A percentile compares a stretch with the other conserved stretches of the same genome.
Evolutionary conservation across 2,329 filamentous ascomycete species (phyloP).

Genomic region (Botryotinia narcissicola): DNA sequence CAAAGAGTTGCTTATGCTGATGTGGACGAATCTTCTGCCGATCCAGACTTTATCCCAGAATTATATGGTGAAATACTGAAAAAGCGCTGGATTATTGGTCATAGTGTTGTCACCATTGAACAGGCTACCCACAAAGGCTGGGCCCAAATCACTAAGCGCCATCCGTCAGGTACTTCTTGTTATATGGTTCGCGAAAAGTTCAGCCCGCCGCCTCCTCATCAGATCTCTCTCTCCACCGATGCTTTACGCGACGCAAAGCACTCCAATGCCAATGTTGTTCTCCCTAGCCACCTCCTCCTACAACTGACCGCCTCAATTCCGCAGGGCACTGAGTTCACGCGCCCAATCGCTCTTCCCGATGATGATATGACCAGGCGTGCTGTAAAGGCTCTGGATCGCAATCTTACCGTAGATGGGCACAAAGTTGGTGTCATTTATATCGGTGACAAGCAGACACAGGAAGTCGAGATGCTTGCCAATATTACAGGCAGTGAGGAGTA

Average conservation of each 20-base stretch:
- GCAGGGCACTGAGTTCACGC: slow-evolving; percentile 54
- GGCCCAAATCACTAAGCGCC: slow-evolving; percentile 68
- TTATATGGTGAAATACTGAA: slow-evolving; percentile 64
- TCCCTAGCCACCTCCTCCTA: slow-evolving; percentile 73
- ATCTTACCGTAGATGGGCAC: slow-evolving; percentile 87
- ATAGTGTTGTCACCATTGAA: slow-evolving; percentile 71
- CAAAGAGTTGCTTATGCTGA: slow-evolving; percentile 84
- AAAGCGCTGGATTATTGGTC: slow-evolving; percentile 70
- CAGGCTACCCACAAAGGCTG: slow-evolving; percentile 65
- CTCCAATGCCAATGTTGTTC: slow-evolving; percentile 55
- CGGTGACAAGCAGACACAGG: slow-evolving; percentile 77
- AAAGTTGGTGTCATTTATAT: slow-evolving; percentile 95
- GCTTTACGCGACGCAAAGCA: slow-evolving; percentile 50
- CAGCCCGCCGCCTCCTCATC: slow-evolving; percentile 55
- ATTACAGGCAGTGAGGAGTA: slow-evolving; percentile 85
- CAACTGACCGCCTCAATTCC: slow-evolving; percentile 65
- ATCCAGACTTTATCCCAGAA: slow-evolving; percentile 62
- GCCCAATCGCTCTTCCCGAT: slow-evolving; percentile 73
- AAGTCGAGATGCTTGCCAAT: slow-evolving; percentile 83
- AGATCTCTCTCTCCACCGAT: slow-evolving; percentile 49
- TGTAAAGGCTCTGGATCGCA: slow-evolving; percentile 79
- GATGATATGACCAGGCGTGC: slow-evolving; percentile 57
- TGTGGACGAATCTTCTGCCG: slow-evolving; percentile 70
- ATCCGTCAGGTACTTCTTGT: slow-evolving; percentile 64
- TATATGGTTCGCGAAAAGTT: slow-evolving; percentile 56